Percentiles rank a stretch among this genome's conserved stretches.
Evolutionary conservation across 2,329 filamentous ascomycete genomes (phyloP).

Genomic region (Penicillium brevicompactum): DNA sequence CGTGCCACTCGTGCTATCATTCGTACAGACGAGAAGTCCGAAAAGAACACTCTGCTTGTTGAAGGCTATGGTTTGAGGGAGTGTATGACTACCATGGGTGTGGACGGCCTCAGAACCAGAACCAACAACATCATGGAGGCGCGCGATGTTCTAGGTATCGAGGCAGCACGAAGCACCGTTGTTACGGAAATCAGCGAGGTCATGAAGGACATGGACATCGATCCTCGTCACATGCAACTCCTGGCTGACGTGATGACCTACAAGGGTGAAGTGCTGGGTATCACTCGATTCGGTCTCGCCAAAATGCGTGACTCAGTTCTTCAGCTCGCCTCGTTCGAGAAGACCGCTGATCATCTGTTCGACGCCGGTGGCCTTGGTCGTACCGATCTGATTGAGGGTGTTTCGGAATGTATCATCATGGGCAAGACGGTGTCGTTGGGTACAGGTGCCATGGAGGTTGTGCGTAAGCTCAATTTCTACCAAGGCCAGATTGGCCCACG

Average conservation of each 20-base stretch:
- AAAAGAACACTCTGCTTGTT: constrained; percentile 75
- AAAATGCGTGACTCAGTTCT: constrained; percentile 96
- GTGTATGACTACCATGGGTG: constrained; percentile 92
- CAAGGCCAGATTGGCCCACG: constrained; percentile 60
- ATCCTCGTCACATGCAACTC: constrained; percentile 96
- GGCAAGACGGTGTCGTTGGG: constrained; percentile 91
- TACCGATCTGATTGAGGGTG: constrained; percentile 87
- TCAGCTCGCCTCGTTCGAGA: constrained; percentile 94
- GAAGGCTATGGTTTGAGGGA: constrained; percentile 89
- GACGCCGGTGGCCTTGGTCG: constrained; percentile 92
- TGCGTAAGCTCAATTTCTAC: constrained; percentile 71
- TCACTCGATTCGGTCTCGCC: constrained; percentile 91
- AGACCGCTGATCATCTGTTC: constrained; percentile 96
- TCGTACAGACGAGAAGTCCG: constrained; percentile 71
- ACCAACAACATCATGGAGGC: constrained; percentile 93
- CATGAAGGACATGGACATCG: constrained; percentile 94
- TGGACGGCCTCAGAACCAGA: constrained; percentile 72
- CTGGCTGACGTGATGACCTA: constrained; percentile 98
- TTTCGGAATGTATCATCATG: constrained; percentile 97
- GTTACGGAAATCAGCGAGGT: constrained; percentile 83
- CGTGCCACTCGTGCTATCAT: constrained; percentile 87
- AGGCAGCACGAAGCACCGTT: constrained; percentile 88
- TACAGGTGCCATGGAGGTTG: constrained; percentile 89
- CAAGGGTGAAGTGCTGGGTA: constrained; percentile 94
- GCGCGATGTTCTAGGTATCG: constrained; percentile 84